Evolutionary conservation across 805 yeast genomes (phyloP), one percentile per base, ranked within the genome.

Genomic region (Candida alai): DNA sequence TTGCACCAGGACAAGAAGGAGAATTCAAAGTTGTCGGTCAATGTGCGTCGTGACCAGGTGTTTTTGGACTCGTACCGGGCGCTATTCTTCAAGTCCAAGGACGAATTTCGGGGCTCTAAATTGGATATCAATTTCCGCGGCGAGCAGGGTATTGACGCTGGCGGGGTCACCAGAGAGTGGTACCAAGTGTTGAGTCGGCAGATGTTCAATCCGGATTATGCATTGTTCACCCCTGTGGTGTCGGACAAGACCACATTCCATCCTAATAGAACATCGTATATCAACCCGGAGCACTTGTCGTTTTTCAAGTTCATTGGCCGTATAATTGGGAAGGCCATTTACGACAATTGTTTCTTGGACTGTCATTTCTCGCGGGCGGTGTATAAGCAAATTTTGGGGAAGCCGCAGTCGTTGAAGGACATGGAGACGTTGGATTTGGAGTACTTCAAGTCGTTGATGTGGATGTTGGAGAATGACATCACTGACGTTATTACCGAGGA

Each of bases 151-250:
- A 85, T 93, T 31, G 99, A 93, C 68, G 98, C 96, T 3, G 99
- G 99, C 46, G 99, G 99, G 25, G 80, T 93, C 11, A 85, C 97
- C 0, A 71, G 99, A 51, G 99, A 93, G 56, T 93, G 98, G 98
- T 89, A 82, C 51, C 97, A 89, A 54, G 95, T 89, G 4, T 60
- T 93, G 30, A 80, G 96, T 0, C 71, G 96, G 42, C 97, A 90
- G 55, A 89, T 93, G 86, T 87, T 93, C 62, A 88, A 90, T 54
- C 94, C 97, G 0, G 95, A 87, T 50, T 88, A 88, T 62, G 97
- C 96, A 0, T 63, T 93, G 42, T 93, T 90, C 54, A 69, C 83
- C 1, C 96, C 97, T 0, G 95, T 88, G 28, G 84, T 95, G 0
- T 76, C 95, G 6, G 97, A 90, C 50, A 81, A 81, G 43, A 86